A percentile compares a stretch with the other conserved stretches of the same genome.
Conservation (phyloP, 345 rosid species). For the Rhodamnia argentea region DNA sequence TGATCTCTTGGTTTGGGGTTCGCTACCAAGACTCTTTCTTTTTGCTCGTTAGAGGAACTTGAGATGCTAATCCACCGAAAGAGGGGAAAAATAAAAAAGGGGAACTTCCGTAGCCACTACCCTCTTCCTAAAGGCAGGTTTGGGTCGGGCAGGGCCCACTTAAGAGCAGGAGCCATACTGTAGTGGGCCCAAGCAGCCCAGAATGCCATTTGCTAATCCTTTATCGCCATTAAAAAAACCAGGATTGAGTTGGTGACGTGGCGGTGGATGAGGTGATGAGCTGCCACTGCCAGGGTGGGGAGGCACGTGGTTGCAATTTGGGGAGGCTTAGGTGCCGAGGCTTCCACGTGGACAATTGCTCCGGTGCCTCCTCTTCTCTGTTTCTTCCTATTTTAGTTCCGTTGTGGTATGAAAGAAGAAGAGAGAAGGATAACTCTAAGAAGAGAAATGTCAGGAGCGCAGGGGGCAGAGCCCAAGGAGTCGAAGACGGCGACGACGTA, state of each 20-base stretch:
- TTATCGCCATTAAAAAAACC: background rate
- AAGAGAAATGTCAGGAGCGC: slow-evolving; percentile 41
- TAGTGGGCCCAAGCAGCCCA: background rate
- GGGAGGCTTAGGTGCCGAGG: background rate
- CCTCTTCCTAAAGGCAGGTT: background rate
- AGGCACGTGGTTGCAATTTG: background rate
- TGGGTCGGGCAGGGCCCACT: background rate
- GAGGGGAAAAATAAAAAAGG: background rate
- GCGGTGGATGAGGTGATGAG: background rate
- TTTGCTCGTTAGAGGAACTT: background rate
- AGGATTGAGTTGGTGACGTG: background rate
- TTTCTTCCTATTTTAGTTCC: background rate
- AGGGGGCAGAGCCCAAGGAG: slow-evolving; percentile 46
- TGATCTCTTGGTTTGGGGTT: background rate
- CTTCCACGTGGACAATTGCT: background rate
- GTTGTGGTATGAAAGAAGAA: background rate
- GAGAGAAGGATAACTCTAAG: background rate
- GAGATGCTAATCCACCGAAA: background rate
- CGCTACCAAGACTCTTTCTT: background rate
- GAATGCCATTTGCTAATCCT: background rate
- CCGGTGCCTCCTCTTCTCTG: background rate
- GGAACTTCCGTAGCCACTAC: background rate
- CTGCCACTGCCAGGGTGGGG: background rate
- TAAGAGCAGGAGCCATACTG: background rate
- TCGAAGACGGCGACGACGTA: slow-evolving; percentile 37